These are phyloP conservation scores for Jatropha podagrica DNA, from an alignment of 441 rosid species.

Conservation along the genomic window DNA sequence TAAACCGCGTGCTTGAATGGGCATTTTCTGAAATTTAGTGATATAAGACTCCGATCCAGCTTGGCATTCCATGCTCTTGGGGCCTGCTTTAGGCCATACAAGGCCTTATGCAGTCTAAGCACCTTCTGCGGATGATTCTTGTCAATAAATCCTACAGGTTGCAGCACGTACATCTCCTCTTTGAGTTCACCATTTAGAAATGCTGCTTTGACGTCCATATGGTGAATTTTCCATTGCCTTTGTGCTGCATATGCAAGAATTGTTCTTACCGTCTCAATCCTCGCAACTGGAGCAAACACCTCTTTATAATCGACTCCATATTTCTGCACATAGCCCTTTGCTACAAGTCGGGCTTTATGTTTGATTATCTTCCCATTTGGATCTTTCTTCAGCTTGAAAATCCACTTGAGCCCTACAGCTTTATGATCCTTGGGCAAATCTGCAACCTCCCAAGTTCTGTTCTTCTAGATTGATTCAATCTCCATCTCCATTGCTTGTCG, in stretches of 20 bases:
- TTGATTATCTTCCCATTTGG: not conserved
- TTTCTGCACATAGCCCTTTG: too few relatives aligned
- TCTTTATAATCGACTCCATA: too few relatives aligned
- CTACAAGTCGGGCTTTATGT: not conserved
- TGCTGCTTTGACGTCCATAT: too few relatives aligned
- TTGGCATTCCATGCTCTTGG: too few relatives aligned
- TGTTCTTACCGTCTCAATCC: too few relatives aligned
- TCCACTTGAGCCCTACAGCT: slow-evolving; percentile 1
- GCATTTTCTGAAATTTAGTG: too few relatives aligned
- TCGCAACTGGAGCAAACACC: too few relatives aligned
- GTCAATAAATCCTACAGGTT: slow-evolving; percentile 1
- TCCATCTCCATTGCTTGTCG: slow-evolving; percentile 2
- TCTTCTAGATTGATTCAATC: slow-evolving; percentile 5
- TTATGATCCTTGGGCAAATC: not conserved
- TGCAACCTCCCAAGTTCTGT: slow-evolving; percentile 4
- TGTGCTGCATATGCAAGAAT: too few relatives aligned
- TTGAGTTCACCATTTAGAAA: too few relatives aligned
- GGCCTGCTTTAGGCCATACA: slow-evolving; percentile 1
- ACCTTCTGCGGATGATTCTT: not conserved
- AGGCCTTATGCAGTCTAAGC: not conserved
- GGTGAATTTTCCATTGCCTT: too few relatives aligned
- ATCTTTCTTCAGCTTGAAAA: slow-evolving; percentile 10
- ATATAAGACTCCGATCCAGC: too few relatives aligned
- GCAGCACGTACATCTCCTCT: not conserved
- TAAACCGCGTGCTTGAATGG: slow-evolving; percentile 12